Base-by-base conservation (phyloP, 2,329 filamentous ascomycete species). In the Aspergillus pseudoglaucus region DNA sequence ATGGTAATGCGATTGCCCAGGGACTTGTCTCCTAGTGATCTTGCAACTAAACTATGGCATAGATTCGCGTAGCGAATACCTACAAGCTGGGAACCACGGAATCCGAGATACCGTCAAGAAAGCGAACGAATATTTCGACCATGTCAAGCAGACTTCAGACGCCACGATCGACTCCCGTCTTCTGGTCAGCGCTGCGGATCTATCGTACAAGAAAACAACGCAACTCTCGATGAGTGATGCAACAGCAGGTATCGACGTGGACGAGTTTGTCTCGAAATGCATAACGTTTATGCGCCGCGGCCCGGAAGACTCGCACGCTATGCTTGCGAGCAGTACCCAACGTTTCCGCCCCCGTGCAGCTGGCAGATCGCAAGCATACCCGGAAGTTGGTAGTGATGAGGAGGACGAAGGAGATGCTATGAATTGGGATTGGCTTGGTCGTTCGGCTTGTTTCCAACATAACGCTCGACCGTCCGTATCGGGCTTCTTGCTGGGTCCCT, bases 261-360 rank as follows among this genome's bases (percentile, higher is more conserved):
- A 97, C 52, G 88, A 95, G 59, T 94, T 97, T 60, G 82, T 97
- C 12, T 87, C 87, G 0, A 95, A 94, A 67, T 91, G 87, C 65
- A 89, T 94, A 50, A 81, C 80, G 3, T 97, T 87, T 64, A 96
- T 97, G 89, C 82, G 81, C 18, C 77, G 80, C 32, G 85, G 82
- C 3, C 73, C 78, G 6, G 78, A 77, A 9, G 78, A 80, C 20
- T 69, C 70, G 12, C 73, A 79, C 43, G 74, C 78, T 35, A 64
- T 77, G 37, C 69, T 65, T 17, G 62, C 54, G 9, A 63, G 53
- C 47, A 58, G 61, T 45, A 69, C 66, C 2, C 71, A 73, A 53
- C 63, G 67, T 33, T 60, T 65, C 43, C 59, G 69, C 52, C 52
- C 68, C 62, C 48, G 72, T 2, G 75, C 75, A 7, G 32, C 23